These are phyloP conservation scores for Westerdykella aurantiaca DNA, from an alignment of 2,329 filamentous ascomycete genomes.

Conservation along the genomic window DNA sequence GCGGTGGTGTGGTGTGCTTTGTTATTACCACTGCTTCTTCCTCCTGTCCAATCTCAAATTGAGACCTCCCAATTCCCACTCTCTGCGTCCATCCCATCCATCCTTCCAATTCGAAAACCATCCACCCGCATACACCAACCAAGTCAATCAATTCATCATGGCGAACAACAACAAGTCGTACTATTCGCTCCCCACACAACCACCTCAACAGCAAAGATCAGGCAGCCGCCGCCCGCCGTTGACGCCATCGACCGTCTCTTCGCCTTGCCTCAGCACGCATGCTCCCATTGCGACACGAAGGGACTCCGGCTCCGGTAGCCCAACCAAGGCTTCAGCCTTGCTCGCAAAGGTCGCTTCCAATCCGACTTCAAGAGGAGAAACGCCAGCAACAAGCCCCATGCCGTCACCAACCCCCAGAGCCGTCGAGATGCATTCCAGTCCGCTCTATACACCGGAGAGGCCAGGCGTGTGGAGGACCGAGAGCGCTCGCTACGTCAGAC, in stretches of 20 bases:
- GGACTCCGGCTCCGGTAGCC: constrained; percentile 39
- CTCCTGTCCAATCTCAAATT: constrained; percentile 2
- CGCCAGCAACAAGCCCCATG: constrained; percentile 26
- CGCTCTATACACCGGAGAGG: constrained; percentile 24
- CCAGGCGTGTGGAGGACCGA: constrained; percentile 33
- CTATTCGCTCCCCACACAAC: constrained; percentile 35
- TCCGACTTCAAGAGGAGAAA: constrained; percentile 34
- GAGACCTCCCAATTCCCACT: constrained; percentile 3
- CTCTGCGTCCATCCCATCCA: constrained; percentile 1
- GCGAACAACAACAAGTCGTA: constrained; percentile 33
- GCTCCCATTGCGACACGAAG: constrained; percentile 36
- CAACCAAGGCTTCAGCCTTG: constrained; percentile 38
- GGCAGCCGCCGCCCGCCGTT: constrained; percentile 40
- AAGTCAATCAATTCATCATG: constrained; percentile 23
- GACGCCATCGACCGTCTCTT: constrained; percentile 43
- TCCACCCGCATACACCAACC: neutral
- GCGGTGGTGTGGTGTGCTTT: constrained; percentile 7
- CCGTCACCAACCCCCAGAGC: constrained; percentile 21
- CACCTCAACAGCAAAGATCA: constrained; percentile 30
- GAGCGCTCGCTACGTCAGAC: constrained; percentile 34
- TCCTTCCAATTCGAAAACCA: constrained; percentile 8
- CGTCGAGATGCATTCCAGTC: constrained; percentile 21
- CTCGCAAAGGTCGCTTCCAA: constrained; percentile 42
- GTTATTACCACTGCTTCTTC: constrained; percentile 27
- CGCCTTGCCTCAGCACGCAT: constrained; percentile 40